A percentile compares a stretch with the other conserved stretches of the same genome.
phyloP scores from a whole-genome alignment of 108 stramenopile genomes.

The Cyclotella choctawhatcheeana region DNA sequence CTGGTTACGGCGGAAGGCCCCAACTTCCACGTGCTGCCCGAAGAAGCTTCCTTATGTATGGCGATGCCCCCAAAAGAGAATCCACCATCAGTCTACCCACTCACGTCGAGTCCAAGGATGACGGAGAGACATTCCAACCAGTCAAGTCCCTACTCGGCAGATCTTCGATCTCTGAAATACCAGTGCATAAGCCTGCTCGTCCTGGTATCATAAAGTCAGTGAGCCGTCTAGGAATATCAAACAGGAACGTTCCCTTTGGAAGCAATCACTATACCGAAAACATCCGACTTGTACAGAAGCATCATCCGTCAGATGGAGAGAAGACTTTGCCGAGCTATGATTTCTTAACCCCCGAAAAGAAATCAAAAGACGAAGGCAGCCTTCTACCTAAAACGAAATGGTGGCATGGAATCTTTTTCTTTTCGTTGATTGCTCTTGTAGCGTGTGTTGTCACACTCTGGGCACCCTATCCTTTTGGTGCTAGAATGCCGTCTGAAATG shows the following conservation, averaged over 20 bases:
- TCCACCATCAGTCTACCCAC: not conserved
- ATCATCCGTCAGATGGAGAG: not conserved
- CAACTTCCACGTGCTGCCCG: not conserved
- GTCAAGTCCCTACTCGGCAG: not conserved
- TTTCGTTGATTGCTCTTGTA: constrained; percentile 16
- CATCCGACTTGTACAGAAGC: not conserved
- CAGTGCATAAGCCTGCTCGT: not conserved
- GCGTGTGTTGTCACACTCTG: constrained; percentile 12
- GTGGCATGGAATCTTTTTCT: constrained; percentile 27
- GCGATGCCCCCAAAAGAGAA: not conserved
- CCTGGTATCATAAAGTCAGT: not conserved
- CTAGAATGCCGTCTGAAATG: constrained; percentile 18
- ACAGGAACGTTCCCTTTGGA: not conserved
- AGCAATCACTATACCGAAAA: not conserved
- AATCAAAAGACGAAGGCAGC: constrained; percentile 2
- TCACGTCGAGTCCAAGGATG: not conserved
- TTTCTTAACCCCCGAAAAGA: not conserved
- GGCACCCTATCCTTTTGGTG: constrained; percentile 23
- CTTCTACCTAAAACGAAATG: not conserved
- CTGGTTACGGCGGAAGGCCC: not conserved
- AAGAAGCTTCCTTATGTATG: not conserved
- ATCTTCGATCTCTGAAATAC: not conserved
- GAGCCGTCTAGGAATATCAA: not conserved
- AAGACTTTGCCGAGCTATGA: not conserved
- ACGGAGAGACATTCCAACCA: not conserved